A percentile compares a stretch with the other conserved stretches of the same genome.
These are phyloP conservation scores for Mixia osmundae DNA, from an alignment of 1,284 basidiomycete species.

Conservation along the genomic window DNA sequence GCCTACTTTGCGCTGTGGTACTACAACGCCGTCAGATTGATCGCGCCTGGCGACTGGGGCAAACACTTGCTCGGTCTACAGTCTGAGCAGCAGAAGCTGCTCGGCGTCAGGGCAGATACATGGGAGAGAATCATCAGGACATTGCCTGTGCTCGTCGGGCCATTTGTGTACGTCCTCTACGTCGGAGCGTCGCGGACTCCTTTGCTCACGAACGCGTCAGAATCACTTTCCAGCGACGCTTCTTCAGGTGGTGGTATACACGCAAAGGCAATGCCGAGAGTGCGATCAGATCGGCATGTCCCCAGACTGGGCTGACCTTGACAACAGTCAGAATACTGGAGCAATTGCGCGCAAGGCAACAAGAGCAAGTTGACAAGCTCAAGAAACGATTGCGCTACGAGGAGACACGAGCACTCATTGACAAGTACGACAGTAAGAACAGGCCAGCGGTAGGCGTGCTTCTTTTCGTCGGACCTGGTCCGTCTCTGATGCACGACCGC, in stretches of 20 bases:
- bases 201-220: constrained; percentile 26
- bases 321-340: constrained; percentile 46
- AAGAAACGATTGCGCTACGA: constrained; percentile 96
- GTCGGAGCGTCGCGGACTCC: background rate
- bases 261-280: constrained; percentile 67
- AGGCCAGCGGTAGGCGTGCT: too few species aligned
- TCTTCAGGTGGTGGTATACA: constrained; percentile 68
- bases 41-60: too few species aligned
- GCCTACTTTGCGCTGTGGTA: constrained; percentile 1
- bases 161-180: constrained; percentile 41
- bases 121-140: constrained; percentile 29
- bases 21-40: too few species aligned
- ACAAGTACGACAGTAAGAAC: constrained; percentile 83
- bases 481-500: background rate
- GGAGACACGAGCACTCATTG: constrained; percentile 64
- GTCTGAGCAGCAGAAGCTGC: too few species aligned
- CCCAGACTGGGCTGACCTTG: background rate
- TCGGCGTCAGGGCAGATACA: constrained; percentile 11
- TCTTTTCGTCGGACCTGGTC: constrained; percentile 21
- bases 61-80: too few species aligned
- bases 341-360: constrained; percentile 48
- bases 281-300: constrained; percentile 26
- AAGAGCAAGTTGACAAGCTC: constrained; percentile 76
- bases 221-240: constrained; percentile 53
- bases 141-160: constrained; percentile 37